A percentile compares a stretch with the other conserved stretches of the same genome.
phyloP scores from a whole-genome alignment of 2,329 filamentous ascomycete genomes.

The Apiospora sp. region DNA sequence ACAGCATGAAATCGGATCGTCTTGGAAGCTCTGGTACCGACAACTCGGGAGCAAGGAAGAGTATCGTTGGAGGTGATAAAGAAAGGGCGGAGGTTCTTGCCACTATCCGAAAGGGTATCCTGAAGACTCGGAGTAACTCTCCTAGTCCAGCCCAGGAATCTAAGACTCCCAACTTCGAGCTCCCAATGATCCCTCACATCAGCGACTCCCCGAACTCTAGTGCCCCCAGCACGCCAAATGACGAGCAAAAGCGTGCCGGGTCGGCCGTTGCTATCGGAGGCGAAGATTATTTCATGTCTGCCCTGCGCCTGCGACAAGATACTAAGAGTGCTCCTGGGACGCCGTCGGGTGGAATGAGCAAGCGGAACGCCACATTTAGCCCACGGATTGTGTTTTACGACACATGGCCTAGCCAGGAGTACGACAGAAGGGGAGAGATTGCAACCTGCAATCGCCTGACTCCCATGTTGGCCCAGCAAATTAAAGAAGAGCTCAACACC shows the following conservation, averaged over 20 bases:
- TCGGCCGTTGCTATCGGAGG: constrained; percentile 74
- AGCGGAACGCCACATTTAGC: constrained; percentile 79
- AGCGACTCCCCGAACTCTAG: constrained; percentile 85
- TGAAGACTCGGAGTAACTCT: constrained; percentile 80
- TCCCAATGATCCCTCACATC: constrained; percentile 68
- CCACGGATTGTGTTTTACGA: constrained; percentile 95
- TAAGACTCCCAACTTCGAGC: constrained; percentile 59
- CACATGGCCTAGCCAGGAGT: constrained; percentile 94
- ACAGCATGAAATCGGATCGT: constrained; percentile 57
- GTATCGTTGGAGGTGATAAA: constrained; percentile 87
- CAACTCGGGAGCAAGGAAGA: constrained; percentile 75
- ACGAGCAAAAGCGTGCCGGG: constrained; percentile 76
- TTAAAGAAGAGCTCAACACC: constrained; percentile 98
- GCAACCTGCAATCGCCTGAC: constrained; percentile 98
- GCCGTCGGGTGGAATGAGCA: constrained; percentile 67
- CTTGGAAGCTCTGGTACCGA: constrained; percentile 66
- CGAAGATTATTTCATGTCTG: constrained; percentile 90
- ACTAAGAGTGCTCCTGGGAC: constrained; percentile 84
- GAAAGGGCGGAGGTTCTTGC: constrained; percentile 92
- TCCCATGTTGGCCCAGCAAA: constrained; percentile 96
- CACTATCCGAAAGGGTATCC: constrained; percentile 91
- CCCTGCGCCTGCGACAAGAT: constrained; percentile 75
- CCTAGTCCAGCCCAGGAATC: constrained; percentile 71
- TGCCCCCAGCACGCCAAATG: constrained; percentile 85
- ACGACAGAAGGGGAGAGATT: constrained; percentile 94